phyloP scores from a whole-genome alignment of 495 filamentous ascomycete species.

The Physcia stellaris region DNA sequence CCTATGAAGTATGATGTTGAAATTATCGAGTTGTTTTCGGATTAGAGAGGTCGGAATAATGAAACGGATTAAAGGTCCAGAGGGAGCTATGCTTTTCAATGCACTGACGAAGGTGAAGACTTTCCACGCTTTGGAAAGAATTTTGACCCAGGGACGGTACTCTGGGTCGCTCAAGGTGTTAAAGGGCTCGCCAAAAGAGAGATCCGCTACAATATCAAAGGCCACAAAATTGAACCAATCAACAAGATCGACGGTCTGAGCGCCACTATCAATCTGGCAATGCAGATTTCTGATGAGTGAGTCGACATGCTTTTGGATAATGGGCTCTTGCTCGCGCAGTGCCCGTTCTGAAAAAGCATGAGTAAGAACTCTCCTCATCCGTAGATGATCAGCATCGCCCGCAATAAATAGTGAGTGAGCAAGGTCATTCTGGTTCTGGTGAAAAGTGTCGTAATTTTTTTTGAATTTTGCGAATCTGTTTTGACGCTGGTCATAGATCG shows the following conservation, averaged over 20 bases:
- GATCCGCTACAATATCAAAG: conserved; percentile 46
- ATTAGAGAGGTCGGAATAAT: not conserved
- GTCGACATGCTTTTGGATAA: conserved; percentile 27
- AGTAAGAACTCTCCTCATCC: conserved; percentile 28
- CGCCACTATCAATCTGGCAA: conserved; percentile 7
- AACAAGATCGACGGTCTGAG: conserved; percentile 25
- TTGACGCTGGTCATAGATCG: conserved; percentile 18
- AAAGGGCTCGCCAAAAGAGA: conserved; percentile 40
- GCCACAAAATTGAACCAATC: conserved; percentile 37
- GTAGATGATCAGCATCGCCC: conserved; percentile 21
- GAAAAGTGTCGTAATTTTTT: not conserved
- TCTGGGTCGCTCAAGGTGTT: conserved; percentile 30
- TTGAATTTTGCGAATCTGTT: not conserved
- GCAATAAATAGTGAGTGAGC: conserved; percentile 7
- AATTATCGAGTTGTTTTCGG: not conserved
- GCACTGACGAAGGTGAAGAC: conserved; percentile 2
- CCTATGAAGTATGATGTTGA: not conserved
- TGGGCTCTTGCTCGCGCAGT: conserved; percentile 31
- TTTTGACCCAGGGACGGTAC: conserved; percentile 30
- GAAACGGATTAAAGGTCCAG: not conserved
- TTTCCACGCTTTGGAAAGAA: conserved; percentile 16
- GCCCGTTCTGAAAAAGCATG: conserved; percentile 33
- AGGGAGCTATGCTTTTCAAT: conserved; percentile 3
- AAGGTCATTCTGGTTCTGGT: not conserved
- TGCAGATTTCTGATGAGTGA: conserved; percentile 19